A percentile compares a stretch with the other conserved stretches of the same genome.
phyloP scores from a whole-genome alignment of 768 basidiomycete genomes.

The Daedalea quercina region DNA sequence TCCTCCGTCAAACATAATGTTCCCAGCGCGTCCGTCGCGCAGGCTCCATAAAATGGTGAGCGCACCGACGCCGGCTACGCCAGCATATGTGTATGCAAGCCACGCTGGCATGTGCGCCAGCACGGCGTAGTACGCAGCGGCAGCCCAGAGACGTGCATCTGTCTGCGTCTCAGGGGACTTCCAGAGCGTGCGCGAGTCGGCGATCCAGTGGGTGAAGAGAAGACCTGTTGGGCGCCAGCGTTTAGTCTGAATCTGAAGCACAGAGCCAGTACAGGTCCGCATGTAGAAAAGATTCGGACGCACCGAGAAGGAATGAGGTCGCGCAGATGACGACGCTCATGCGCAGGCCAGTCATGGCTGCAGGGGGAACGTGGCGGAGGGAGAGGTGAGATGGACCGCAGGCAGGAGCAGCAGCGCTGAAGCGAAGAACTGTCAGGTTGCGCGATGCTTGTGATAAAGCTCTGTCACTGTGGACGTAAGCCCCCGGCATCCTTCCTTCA shows the following conservation, averaged over 20 bases:
- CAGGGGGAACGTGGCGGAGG: conserved; percentile 5
- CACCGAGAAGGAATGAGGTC: conserved; percentile 78
- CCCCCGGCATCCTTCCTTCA: no score
- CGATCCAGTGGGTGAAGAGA: conserved; percentile 87
- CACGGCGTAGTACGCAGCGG: conserved; percentile 77
- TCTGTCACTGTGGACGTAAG: not conserved
- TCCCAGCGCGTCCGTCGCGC: conserved; percentile 69
- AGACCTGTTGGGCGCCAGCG: conserved; percentile 40
- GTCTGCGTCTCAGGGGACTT: conserved; percentile 66
- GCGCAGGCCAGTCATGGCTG: conserved; percentile 55
- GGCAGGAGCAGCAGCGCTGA: conserved; percentile 3
- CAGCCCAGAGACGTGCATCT: conserved; percentile 79
- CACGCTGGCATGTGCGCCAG: conserved; percentile 58
- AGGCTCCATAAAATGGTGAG: conserved; percentile 73
- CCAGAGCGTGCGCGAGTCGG: conserved; percentile 88
- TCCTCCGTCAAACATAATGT: conserved; percentile 89
- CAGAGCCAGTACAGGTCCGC: not conserved
- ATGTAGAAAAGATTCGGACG: conserved; percentile 10
- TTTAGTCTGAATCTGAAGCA: not conserved
- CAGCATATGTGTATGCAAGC: conserved; percentile 50
- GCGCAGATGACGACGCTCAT: conserved; percentile 68
- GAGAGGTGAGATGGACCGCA: conserved; percentile 3
- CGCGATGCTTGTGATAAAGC: conserved; percentile 10
- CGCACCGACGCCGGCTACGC: conserved; percentile 52
- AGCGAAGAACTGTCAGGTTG: not conserved